phyloP scores from a whole-genome alignment of 148 eudicot genomes.

The Dysphania ambrosioides region DNA sequence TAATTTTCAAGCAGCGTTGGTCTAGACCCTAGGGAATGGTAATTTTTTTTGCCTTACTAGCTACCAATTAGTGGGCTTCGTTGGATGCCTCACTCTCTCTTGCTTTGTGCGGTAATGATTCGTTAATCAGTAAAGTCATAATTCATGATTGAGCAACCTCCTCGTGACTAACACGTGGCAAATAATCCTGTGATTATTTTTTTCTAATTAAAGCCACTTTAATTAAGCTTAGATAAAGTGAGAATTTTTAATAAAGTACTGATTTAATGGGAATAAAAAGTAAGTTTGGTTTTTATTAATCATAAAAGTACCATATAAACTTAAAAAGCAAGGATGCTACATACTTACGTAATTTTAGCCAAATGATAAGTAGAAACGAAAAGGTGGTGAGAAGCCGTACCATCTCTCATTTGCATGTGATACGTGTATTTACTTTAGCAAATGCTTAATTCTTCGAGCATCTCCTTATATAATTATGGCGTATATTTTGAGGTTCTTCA shows the following conservation, averaged over 20 bases:
- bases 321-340: constrained; percentile 1
- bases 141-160: constrained; percentile 23
- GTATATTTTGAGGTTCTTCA: too few relatives aligned
- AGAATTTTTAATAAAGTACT: neutral
- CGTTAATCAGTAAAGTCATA: constrained; percentile 11
- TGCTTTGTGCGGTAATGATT: constrained; percentile 9
- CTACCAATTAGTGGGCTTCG: constrained; percentile 1
- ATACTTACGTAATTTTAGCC: neutral
- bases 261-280: neutral
- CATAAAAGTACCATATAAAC: neutral
- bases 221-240: neutral
- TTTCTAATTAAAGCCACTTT: too few relatives aligned
- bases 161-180: constrained; percentile 21
- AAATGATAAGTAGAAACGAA: neutral
- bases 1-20: neutral
- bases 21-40: neutral
- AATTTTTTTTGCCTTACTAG: constrained; percentile 5
- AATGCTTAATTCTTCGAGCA: neutral
- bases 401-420: neutral
- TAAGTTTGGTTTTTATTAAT: neutral
- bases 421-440: constrained; percentile 1
- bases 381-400: neutral
- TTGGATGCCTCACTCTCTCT: constrained; percentile 19
- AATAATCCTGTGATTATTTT: neutral
- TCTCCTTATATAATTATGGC: neutral